A percentile compares a stretch with the other conserved stretches of the same genome.
phyloP scores from a whole-genome alignment of 2,329 filamentous ascomycete species.

The Incumbomyces delicatus region DNA sequence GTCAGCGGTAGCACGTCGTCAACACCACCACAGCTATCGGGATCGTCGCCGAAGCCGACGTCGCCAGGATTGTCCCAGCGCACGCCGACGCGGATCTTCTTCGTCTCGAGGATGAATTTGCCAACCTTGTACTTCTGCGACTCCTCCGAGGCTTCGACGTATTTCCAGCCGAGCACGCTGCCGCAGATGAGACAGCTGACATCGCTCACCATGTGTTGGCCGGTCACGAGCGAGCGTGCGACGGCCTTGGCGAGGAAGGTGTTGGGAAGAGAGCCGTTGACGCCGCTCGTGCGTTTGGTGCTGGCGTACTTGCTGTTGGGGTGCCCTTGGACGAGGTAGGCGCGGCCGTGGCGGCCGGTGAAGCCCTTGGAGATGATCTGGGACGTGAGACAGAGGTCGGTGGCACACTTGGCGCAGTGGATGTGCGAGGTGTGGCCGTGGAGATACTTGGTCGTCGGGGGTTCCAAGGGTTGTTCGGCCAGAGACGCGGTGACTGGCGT shows the following conservation, averaged over 20 bases:
- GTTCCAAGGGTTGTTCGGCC: slow-evolving; percentile 13
- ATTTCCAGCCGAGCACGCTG: slow-evolving; percentile 54
- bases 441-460: slow-evolving; percentile 29
- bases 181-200: slow-evolving; percentile 49
- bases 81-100: slow-evolving; percentile 40
- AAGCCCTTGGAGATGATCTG: slow-evolving; percentile 58
- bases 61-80: slow-evolving; percentile 41
- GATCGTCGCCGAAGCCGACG: slow-evolving; percentile 3
- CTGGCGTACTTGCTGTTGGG: background rate
- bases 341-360: slow-evolving; percentile 54
- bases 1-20: slow-evolving; percentile 14
- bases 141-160: slow-evolving; percentile 53
- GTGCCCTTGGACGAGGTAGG: slow-evolving; percentile 46
- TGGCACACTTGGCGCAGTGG: slow-evolving; percentile 49
- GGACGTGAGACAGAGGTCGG: slow-evolving; percentile 48
- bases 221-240: slow-evolving; percentile 51
- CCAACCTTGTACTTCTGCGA: slow-evolving; percentile 55
- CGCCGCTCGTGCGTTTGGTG: background rate
- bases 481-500: slow-evolving; percentile 14
- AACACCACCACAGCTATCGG: background rate
- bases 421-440: slow-evolving; percentile 44
- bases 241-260: slow-evolving; percentile 48
- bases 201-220: slow-evolving; percentile 53
- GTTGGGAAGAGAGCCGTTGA: slow-evolving; percentile 43
- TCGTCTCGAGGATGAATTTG: slow-evolving; percentile 57